Evolutionary conservation across 2,329 filamentous ascomycete genomes (phyloP).

Genomic region (Daldinia eschscholtzii): DNA sequence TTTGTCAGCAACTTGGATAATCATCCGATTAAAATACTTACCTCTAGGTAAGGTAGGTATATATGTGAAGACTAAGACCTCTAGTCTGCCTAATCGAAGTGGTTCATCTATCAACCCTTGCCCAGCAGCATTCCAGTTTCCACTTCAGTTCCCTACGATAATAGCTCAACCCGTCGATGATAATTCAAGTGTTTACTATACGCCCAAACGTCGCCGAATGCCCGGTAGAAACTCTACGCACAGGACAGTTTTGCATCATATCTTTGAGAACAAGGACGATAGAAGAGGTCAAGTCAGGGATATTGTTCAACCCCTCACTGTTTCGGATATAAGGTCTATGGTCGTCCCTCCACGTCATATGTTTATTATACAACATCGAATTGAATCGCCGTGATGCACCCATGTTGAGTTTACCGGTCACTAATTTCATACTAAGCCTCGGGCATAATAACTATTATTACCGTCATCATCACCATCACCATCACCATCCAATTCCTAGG

Average conservation of each 20-base stretch:
- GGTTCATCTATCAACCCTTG: not conserved
- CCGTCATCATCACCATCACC: too few species aligned
- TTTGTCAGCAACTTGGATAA: conserved; percentile 21
- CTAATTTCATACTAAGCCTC: not conserved
- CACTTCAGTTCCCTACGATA: not conserved
- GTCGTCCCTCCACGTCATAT: not conserved
- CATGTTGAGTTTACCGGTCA: not conserved
- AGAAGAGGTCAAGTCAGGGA: not conserved
- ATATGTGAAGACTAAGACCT: conserved; percentile 5
- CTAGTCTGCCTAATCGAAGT: not conserved
- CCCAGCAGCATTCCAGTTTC: not conserved
- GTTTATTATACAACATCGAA: not conserved
- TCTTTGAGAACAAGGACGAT: not conserved
- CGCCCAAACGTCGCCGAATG: not conserved
- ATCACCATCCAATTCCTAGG: not conserved
- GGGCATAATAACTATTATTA: not conserved
- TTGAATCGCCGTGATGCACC: not conserved
- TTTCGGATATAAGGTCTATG: not conserved
- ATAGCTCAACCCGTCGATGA: not conserved
- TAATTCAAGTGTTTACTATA: not conserved
- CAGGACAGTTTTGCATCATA: not conserved
- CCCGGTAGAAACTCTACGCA: not conserved
- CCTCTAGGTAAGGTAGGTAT: not conserved
- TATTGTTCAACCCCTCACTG: not conserved
- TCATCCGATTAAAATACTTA: conserved; percentile 24